These are phyloP conservation scores for Verticillium tricorpus DNA, from an alignment of 2,329 filamentous ascomycete species.

Conservation along the genomic window DNA sequence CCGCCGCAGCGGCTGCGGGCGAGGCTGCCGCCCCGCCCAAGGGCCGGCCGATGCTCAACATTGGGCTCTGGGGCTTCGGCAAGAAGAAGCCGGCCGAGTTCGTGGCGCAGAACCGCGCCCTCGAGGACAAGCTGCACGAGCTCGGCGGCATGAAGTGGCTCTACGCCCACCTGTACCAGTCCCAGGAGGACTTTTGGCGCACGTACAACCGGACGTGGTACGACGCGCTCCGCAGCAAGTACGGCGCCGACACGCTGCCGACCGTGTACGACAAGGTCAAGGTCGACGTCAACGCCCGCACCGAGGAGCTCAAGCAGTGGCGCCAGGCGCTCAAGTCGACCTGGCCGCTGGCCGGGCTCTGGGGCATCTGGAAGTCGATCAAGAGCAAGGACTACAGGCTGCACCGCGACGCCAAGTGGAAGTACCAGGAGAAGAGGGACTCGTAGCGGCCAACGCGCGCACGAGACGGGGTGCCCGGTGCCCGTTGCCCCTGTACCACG, in stretches of 20 bases:
- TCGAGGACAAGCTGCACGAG: slow-evolving; percentile 65
- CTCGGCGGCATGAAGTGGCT: slow-evolving; percentile 82
- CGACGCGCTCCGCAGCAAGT: slow-evolving; percentile 57
- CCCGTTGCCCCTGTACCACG: too few species aligned
- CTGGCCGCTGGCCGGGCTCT: slow-evolving; percentile 54
- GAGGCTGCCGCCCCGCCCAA: slow-evolving; percentile 3
- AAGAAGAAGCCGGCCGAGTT: slow-evolving; percentile 54
- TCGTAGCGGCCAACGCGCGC: neutral
- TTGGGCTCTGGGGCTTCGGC: slow-evolving; percentile 78
- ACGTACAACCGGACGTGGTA: slow-evolving; percentile 59
- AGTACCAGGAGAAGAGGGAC: slow-evolving; percentile 33
- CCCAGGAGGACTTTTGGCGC: slow-evolving; percentile 65
- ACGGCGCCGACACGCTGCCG: slow-evolving; percentile 57
- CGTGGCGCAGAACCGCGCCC: slow-evolving; percentile 61
- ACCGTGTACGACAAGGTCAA: slow-evolving; percentile 68
- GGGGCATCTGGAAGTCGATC: slow-evolving; percentile 56
- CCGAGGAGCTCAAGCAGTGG: slow-evolving; percentile 30
- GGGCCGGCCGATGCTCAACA: slow-evolving; percentile 48
- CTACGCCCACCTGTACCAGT: slow-evolving; percentile 82
- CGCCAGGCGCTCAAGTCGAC: slow-evolving; percentile 39
- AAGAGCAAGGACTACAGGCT: slow-evolving; percentile 51
- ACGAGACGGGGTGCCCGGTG: neutral
- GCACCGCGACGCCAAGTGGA: slow-evolving; percentile 50
- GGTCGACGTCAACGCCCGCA: slow-evolving; percentile 44
- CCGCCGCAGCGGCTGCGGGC: neutral